Evolutionary conservation across 2,329 filamentous ascomycete species (phyloP).

Genomic region (Aspergillus candidus): DNA sequence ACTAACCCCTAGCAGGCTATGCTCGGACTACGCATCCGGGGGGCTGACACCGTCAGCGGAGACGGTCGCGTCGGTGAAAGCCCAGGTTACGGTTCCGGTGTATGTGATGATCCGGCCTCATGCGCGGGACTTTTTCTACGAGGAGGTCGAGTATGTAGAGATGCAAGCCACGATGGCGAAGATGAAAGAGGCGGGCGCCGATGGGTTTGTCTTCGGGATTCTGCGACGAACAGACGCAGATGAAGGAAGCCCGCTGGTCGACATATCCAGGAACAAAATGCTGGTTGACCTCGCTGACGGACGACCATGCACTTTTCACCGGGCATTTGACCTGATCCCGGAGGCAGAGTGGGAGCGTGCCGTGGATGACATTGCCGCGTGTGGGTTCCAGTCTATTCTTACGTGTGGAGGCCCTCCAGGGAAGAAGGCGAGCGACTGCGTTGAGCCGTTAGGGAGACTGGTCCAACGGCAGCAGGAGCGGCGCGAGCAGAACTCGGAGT

Average conservation of each 20-base stretch:
- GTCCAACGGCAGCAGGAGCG: slow-evolving; percentile 12
- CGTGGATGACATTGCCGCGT: slow-evolving; percentile 33
- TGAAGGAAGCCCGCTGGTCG: slow-evolving; percentile 23
- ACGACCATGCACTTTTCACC: slow-evolving; percentile 50
- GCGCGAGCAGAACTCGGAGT: background rate
- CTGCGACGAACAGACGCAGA: slow-evolving; percentile 21
- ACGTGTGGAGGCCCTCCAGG: slow-evolving; percentile 42
- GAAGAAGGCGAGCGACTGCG: slow-evolving; percentile 30
- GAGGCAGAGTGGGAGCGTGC: slow-evolving; percentile 15
- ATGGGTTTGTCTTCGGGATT: slow-evolving; percentile 51
- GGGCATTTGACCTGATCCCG: slow-evolving; percentile 46
- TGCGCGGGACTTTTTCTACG: slow-evolving; percentile 43
- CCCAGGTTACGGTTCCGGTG: slow-evolving; percentile 35
- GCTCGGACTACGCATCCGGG: slow-evolving; percentile 14
- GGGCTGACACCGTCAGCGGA: slow-evolving; percentile 15
- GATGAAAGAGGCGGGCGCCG: slow-evolving; percentile 31
- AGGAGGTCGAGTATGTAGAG: slow-evolving; percentile 31
- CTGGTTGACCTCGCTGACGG: slow-evolving; percentile 39
- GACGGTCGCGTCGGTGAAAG: slow-evolving; percentile 19
- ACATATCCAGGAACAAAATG: slow-evolving; percentile 36
- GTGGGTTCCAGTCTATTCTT: slow-evolving; percentile 45
- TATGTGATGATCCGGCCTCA: slow-evolving; percentile 51
- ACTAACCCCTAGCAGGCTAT: slow-evolving; percentile 33
- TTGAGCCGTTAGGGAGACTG: slow-evolving; percentile 24
- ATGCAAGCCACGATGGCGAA: slow-evolving; percentile 40